phyloP scores from a whole-genome alignment of 495 filamentous ascomycete species.

The Aspergillus cavernicola region DNA sequence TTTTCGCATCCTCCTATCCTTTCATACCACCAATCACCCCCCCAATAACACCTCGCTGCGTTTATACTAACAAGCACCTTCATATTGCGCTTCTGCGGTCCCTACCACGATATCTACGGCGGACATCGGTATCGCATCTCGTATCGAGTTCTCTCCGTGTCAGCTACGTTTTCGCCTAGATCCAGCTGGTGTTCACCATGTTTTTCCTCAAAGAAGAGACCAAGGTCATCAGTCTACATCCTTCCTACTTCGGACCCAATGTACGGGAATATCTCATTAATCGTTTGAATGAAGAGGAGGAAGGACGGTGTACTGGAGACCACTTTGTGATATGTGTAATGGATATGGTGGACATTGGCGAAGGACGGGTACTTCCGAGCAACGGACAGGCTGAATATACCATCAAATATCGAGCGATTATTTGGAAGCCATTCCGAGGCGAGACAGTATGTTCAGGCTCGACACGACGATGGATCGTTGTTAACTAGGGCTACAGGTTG shows the following conservation, averaged over 20 bases:
- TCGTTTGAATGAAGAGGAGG: conserved; percentile 84
- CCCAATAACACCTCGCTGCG: neutral
- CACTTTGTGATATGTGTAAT: conserved; percentile 97
- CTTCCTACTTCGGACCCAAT: conserved; percentile 90
- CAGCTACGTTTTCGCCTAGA: too few species aligned
- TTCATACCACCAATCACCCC: neutral
- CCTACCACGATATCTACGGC: neutral
- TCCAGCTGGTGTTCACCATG: conserved; percentile 49
- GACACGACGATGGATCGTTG: neutral
- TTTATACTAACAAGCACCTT: neutral
- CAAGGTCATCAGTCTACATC: conserved; percentile 87
- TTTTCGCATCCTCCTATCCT: conserved; percentile 2
- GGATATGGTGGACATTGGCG: conserved; percentile 87
- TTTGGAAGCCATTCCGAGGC: conserved; percentile 95
- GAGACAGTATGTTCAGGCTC: conserved; percentile 69
- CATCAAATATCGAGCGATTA: conserved; percentile 88
- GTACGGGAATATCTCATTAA: conserved; percentile 84
- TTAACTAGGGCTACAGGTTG: conserved; percentile 55
- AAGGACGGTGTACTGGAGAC: conserved; percentile 86
- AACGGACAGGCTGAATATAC: conserved; percentile 91
- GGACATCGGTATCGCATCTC: too few species aligned
- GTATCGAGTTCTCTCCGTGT: neutral
- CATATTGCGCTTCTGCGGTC: neutral
- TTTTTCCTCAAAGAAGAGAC: conserved; percentile 97
- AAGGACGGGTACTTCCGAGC: conserved; percentile 85